Percentiles rank a stretch among this genome's conserved stretches.
phyloP scores from a whole-genome alignment of 192 early-diverging fungal species.

The Podila epigama region DNA sequence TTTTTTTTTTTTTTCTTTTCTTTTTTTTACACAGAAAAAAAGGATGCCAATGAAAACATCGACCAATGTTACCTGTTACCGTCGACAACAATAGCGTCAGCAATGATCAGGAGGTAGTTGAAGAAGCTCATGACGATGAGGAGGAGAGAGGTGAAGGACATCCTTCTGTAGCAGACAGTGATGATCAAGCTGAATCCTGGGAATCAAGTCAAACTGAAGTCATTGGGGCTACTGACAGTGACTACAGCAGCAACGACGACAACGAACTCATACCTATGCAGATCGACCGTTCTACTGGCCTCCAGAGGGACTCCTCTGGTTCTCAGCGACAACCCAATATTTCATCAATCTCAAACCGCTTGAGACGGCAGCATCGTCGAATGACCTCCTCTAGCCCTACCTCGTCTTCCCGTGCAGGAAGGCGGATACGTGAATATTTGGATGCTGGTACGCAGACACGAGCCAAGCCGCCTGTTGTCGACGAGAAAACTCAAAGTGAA shows the following conservation, averaged over 20 bases:
- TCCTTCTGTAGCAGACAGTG: no score
- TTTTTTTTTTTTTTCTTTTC: no score
- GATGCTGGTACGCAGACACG: not conserved
- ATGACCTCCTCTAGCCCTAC: slow-evolving; percentile 9
- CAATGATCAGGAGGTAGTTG: no score
- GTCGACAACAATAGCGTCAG: no score
- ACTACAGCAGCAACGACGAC: not conserved
- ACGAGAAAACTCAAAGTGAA: slow-evolving; percentile 41
- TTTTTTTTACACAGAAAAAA: no score
- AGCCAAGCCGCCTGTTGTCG: slow-evolving; percentile 9
- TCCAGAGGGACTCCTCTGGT: slow-evolving; percentile 4
- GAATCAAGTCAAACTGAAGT: no score
- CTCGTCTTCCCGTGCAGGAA: not conserved
- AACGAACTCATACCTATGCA: slow-evolving; percentile 19
- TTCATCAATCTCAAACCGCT: slow-evolving; percentile 7
- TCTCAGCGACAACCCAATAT: not conserved
- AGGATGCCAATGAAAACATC: no score
- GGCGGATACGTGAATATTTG: not conserved
- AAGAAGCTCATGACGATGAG: no score
- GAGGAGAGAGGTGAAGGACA: no score
- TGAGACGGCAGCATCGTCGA: slow-evolving; percentile 25
- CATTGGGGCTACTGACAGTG: no score
- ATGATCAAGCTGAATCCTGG: no score
- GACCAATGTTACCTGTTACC: no score
- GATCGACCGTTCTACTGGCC: slow-evolving; percentile 19